Base-by-base conservation (phyloP, 129 eudicot species). In the Artemisia argyi region DNA sequence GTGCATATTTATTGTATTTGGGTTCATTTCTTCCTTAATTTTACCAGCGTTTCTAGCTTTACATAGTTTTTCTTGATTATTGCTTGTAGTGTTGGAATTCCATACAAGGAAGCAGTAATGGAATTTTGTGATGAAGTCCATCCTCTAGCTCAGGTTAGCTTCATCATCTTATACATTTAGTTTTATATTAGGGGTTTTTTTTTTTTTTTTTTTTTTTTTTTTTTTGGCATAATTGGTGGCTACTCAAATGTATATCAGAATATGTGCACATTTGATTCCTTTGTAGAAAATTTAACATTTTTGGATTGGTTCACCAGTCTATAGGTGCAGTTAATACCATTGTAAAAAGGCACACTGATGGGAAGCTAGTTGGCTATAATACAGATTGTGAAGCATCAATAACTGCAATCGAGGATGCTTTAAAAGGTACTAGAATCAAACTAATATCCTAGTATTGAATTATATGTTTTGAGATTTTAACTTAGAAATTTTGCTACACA, bases 321-420 rank as follows among this genome's bases (percentile, higher is more conserved):
- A 87, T 91, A 52, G 97, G 97, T n/a, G 97, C 97, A 48, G 97
- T 85, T 14, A 91, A 91, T 68, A 91, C 95, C 2, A 85, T 91
- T 17, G 60, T 91, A 65, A 83, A 85, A 73, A 83, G 91, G 73
- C 76, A 67, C 24, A 75, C 68, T 50, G 97, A 91, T 73, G 95
- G 97, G 71, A 85, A 85, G 89, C 80, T 91, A 44, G 77, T 87
- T 26, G 97, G 95, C 58, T 87, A 91, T 68, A 91, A 91, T 76
- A 91, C 97, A 69, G 97, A 91, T 70, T 91, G 91, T 66, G 95
- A 87, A 76, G 97, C 95, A 69, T 84, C 95, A 22, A 85, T 91
- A 71, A 80, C 86, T 65, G 91, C 95, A 53, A 87, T 91, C 35
- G 97, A 91, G 77, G 97, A 87, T 83, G 94, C 95, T 76, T 56